These are phyloP conservation scores for Entomortierella lignicola DNA, from an alignment of 192 early-diverging fungal species.

Conservation along the genomic window DNA sequence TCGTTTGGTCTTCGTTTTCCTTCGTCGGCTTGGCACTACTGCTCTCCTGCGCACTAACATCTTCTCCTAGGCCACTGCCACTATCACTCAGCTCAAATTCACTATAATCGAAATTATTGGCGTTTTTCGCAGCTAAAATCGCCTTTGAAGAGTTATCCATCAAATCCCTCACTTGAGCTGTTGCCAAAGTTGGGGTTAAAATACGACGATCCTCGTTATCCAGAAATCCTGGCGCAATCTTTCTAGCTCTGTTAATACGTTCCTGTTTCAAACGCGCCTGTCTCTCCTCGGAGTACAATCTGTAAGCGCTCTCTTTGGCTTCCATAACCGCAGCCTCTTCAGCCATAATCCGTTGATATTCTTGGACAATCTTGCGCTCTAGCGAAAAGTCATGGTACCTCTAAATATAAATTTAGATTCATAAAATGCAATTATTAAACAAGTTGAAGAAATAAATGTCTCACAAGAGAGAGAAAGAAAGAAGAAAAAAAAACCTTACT, in stretches of 20 bases:
- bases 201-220: conserved; percentile 69
- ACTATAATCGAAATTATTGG: conserved; percentile 34
- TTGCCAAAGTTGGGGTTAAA: conserved; percentile 58
- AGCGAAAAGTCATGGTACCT: conserved; percentile 65
- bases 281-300: conserved; percentile 54
- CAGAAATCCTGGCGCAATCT: conserved; percentile 74
- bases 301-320: conserved; percentile 46
- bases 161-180: conserved; percentile 21
- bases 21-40: background rate
- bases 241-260: conserved; percentile 57
- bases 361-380: conserved; percentile 62
- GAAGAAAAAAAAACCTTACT: conserved; percentile 4
- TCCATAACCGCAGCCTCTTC: conserved; percentile 40
- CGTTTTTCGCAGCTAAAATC: background rate
- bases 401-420: background rate
- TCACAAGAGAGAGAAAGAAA: background rate
- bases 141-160: background rate
- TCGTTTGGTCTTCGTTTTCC: background rate
- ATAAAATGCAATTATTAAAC: background rate
- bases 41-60: background rate
- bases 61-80: background rate
- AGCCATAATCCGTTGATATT: conserved; percentile 53
- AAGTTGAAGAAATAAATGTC: background rate
- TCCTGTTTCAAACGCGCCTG: conserved; percentile 62
- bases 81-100: conserved; percentile 39